Base-by-base conservation (phyloP, 139 green algal genomes). In the Desmodesmus armatus region DNA sequence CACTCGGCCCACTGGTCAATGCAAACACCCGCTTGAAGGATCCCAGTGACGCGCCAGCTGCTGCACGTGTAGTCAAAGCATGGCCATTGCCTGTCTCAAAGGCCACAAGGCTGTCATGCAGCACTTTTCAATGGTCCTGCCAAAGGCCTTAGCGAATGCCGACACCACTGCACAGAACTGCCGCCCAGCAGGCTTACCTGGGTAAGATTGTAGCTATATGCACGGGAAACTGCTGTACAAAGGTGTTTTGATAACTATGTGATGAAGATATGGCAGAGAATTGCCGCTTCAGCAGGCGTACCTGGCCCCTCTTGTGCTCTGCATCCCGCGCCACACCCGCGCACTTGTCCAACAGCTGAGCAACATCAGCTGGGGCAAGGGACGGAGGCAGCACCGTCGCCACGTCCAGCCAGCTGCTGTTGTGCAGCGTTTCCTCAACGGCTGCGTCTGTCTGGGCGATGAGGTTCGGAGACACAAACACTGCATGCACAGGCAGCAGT, bases 401-500 rank as follows among this genome's bases (percentile, higher is more conserved):
- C 31, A 91, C 76, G 35, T 96, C 93, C 62, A 88, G 80, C 90
- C 90, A 91, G 25, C 55, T n/a, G 49, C 76, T 39, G 55, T 65
- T 58, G 25, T 69, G 51, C 25, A 90, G 25, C 3, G 91, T 90
- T 35, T 96, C 92, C 41, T 96, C 92, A 13, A 91, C 87, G 4
- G 85, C 88, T 15, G 88, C 88, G 37, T 97, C 91, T 63, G 95
- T 74, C 83, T 93, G 87, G 9, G 87, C 44, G 17, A 95, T 21
- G 29, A 98, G 69, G 5, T 78, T 55, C 2, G 93, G 86, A 3
- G 87, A 89, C 9, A 97, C 91, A 43, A 93, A 95, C 37, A 87
- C 90, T 65, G 80, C 66, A 72, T 25, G n/a, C 15, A 63, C n/a
- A 15, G 19, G 44, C 5, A n/a, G n/a, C n/a, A n/a, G n/a, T n/a